Conservation (phyloP, 805 yeast species). For the Sugiyamaella marilandica region DNA sequence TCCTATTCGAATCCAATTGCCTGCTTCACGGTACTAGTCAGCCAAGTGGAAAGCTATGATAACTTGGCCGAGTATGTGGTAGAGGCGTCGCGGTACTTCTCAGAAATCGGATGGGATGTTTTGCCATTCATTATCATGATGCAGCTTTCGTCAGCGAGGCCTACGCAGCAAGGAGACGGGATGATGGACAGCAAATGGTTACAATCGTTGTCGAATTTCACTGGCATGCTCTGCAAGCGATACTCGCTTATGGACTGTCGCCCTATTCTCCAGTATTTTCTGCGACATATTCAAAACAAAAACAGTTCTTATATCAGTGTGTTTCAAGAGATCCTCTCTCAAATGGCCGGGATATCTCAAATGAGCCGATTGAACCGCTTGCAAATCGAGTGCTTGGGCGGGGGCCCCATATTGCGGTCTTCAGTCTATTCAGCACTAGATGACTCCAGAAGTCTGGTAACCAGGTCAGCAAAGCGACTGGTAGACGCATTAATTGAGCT, state of each 20-base stretch:
- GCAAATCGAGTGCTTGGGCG: slow-evolving; percentile 62
- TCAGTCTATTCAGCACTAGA: slow-evolving; percentile 54
- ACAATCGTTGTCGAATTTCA: slow-evolving; percentile 69
- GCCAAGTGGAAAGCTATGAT: slow-evolving; percentile 87
- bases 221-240: slow-evolving; percentile 62
- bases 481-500: slow-evolving; percentile 41
- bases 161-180: slow-evolving; percentile 70
- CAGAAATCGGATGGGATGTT: slow-evolving; percentile 79
- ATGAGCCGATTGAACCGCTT: slow-evolving; percentile 59
- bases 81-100: slow-evolving; percentile 70
- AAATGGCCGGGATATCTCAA: slow-evolving; percentile 77
- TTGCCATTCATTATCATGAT: slow-evolving; percentile 67
- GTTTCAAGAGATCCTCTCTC: slow-evolving; percentile 57
- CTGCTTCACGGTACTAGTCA: slow-evolving; percentile 62
- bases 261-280: slow-evolving; percentile 55
- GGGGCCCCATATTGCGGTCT: slow-evolving; percentile 54
- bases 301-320: slow-evolving; percentile 60
- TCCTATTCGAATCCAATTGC: slow-evolving; percentile 76
- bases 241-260: slow-evolving; percentile 53
- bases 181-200: slow-evolving; percentile 79
- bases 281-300: slow-evolving; percentile 58
- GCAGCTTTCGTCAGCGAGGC: slow-evolving; percentile 65
- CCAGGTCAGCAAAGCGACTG: slow-evolving; percentile 46
- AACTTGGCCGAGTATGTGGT: slow-evolving; percentile 76
- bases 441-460: slow-evolving; percentile 49